These are phyloP conservation scores for Plasmodium inui DNA, from an alignment of 169 alveolate species.

Conservation along the genomic window DNA sequence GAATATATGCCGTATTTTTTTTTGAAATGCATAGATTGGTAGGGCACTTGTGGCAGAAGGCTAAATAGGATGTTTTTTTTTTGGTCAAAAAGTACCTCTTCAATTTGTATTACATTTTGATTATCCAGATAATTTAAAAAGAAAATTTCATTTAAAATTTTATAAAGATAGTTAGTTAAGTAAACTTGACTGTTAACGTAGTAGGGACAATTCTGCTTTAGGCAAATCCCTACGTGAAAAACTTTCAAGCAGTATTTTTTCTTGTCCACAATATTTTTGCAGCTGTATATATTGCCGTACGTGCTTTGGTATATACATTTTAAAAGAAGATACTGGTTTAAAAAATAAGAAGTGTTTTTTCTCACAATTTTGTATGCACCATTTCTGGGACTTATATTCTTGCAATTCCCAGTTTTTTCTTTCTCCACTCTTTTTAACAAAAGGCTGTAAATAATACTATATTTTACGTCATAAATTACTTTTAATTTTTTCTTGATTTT, in stretches of 20 bases:
- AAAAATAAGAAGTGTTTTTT: slow-evolving; percentile 48
- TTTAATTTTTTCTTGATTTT: slow-evolving; percentile 53
- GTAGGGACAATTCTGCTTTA: slow-evolving; percentile 57
- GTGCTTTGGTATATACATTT: slow-evolving; percentile 47
- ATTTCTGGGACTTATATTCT: not conserved
- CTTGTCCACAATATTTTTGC: slow-evolving; percentile 42
- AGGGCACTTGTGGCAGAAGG: slow-evolving; percentile 32
- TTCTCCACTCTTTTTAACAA: slow-evolving; percentile 26
- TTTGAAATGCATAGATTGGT: slow-evolving; percentile 68
- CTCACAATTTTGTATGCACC: slow-evolving; percentile 58
- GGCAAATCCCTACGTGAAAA: slow-evolving; percentile 27
- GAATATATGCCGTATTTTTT: slow-evolving; percentile 43
- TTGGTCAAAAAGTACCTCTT: slow-evolving; percentile 49
- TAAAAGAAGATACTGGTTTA: slow-evolving; percentile 47
- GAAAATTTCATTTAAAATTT: slow-evolving; percentile 61
- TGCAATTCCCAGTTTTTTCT: not conserved
- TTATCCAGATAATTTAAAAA: slow-evolving; percentile 45
- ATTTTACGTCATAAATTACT: slow-evolving; percentile 50
- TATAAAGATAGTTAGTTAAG: slow-evolving; percentile 41
- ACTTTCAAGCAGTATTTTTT: slow-evolving; percentile 60
- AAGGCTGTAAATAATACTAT: slow-evolving; percentile 39
- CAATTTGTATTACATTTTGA: slow-evolving; percentile 50
- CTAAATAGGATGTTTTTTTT: slow-evolving; percentile 28
- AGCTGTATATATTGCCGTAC: slow-evolving; percentile 41
- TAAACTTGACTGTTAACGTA: slow-evolving; percentile 43